Base-by-base conservation (phyloP, 1,284 basidiomycete genomes). In the Phenoliferia sp. region DNA sequence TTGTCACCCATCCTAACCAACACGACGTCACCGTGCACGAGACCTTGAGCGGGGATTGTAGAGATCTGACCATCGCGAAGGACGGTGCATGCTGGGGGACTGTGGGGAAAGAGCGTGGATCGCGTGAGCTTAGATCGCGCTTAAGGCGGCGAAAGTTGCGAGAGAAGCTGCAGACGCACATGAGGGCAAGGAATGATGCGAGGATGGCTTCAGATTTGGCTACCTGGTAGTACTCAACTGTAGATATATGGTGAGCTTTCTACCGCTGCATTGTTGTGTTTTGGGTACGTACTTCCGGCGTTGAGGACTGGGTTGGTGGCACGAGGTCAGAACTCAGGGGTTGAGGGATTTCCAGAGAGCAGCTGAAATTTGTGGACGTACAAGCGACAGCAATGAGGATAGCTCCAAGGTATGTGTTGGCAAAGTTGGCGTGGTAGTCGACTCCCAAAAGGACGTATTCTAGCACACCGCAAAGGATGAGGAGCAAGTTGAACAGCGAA, bases 1-100 rank as follows among this genome's bases (percentile, higher is more conserved):
- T 88, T 88, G 78, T 88, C 86, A 60, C 87, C 87, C 66, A 81
- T 83, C 61, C 86, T 83, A 56, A 88, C 73, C 52, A 87, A 80
- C 9, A 89, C 87, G 59, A 89, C 75, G 75, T 90, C 88, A 29
- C 88, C 88, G 71, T 84, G 85, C 59, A 89, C 88, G 2, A 90
- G 80, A 29, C 86, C 83, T 19, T 85, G 81, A 15, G 87, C 87
- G 32, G 87, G 84, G 63, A 88, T 82, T 3, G 82, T 83, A 50
- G 78, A 76, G 68, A 88, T 83, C 7, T 82, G 80, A 3, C 85
- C 84, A 68, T 86, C 85, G 52, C 88, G 85, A 62, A 89, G 80
- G 59, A 87, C 86, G 62, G 82, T 85, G 73, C 85, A 87, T 7
- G 85, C 82, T 0, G 86, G 86, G 12, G 87, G 87, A 22, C 48